Conservation (phyloP, 345 rosid species). For the Eucalyptus decipiens region DNA sequence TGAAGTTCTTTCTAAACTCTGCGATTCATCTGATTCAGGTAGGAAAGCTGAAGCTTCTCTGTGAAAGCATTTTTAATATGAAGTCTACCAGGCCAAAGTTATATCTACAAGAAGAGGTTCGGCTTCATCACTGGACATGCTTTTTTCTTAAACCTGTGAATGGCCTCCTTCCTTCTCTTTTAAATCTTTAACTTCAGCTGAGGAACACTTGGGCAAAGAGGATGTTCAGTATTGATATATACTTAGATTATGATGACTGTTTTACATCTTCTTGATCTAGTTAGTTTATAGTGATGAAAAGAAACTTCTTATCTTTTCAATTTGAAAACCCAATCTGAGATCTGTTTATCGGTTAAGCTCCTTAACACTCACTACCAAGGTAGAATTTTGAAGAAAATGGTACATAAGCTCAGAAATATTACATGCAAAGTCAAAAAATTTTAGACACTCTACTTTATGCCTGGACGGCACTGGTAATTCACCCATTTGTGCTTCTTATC, state of each 20-base stretch:
- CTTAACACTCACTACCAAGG: not conserved
- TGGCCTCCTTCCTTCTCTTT: not conserved
- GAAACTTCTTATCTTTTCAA: not conserved
- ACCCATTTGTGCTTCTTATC: not conserved
- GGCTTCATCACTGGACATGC: not conserved
- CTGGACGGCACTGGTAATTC: not conserved
- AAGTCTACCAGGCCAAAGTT: slow-evolving; percentile 42
- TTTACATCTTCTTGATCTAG: not conserved
- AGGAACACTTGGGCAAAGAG: not conserved
- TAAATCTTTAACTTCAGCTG: not conserved
- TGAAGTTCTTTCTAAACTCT: not conserved
- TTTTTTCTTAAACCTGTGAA: not conserved
- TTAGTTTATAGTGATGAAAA: not conserved
- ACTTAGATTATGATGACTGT: not conserved
- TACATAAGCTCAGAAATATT: not conserved
- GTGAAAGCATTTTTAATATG: slow-evolving; percentile 72
- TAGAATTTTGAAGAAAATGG: not conserved
- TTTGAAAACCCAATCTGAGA: not conserved
- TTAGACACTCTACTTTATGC: not conserved
- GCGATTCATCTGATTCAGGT: slow-evolving; percentile 19
- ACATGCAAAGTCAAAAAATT: not conserved
- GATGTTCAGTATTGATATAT: not conserved
- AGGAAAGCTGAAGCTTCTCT: slow-evolving; percentile 75
- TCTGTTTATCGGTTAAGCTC: not conserved
- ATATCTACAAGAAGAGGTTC: slow-evolving; percentile 69